Evolutionary conservation across 495 filamentous ascomycete genomes (phyloP).

Genomic region (Tuber calosporum): DNA sequence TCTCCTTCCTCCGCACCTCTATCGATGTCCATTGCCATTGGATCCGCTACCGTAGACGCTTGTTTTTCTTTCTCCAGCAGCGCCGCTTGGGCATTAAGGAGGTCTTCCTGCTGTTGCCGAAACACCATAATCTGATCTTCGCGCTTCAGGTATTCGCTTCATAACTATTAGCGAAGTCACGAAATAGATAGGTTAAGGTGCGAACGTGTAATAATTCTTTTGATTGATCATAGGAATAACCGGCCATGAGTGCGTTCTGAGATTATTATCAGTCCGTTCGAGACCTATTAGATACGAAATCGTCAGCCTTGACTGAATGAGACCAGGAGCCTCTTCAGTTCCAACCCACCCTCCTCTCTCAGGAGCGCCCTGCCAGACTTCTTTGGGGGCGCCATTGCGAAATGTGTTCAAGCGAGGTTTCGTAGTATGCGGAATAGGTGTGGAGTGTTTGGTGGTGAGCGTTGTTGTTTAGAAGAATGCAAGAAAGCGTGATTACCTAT

Average conservation of each 20-base stretch:
- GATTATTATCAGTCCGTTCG: slow-evolving; percentile 92
- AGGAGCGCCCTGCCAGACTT: slow-evolving; percentile 47
- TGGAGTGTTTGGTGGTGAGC: neutral
- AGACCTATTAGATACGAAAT: slow-evolving; percentile 54
- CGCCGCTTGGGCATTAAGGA: slow-evolving; percentile 45
- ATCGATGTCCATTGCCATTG: slow-evolving; percentile 46
- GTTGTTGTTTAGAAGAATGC: neutral
- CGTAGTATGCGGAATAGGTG: neutral
- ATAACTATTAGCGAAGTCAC: neutral
- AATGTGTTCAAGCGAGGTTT: neutral
- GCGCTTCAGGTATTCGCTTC: slow-evolving; percentile 90
- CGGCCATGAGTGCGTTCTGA: slow-evolving; percentile 91
- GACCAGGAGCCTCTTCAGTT: neutral
- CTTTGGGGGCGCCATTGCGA: slow-evolving; percentile 44
- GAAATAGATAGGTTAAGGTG: slow-evolving; percentile 18
- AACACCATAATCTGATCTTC: slow-evolving; percentile 91
- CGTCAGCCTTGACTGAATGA: neutral
- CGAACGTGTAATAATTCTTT: slow-evolving; percentile 99
- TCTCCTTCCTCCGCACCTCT: slow-evolving; percentile 53
- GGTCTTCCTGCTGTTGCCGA: slow-evolving; percentile 57
- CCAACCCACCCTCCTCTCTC: slow-evolving; percentile 39
- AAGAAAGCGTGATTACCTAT: neutral
- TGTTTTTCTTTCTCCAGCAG: slow-evolving; percentile 29
- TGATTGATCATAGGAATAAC: slow-evolving; percentile 89
- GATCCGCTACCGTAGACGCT: slow-evolving; percentile 19